Base-by-base conservation (phyloP, 2,329 filamentous ascomycete genomes). In the Exophiala sideris region DNA sequence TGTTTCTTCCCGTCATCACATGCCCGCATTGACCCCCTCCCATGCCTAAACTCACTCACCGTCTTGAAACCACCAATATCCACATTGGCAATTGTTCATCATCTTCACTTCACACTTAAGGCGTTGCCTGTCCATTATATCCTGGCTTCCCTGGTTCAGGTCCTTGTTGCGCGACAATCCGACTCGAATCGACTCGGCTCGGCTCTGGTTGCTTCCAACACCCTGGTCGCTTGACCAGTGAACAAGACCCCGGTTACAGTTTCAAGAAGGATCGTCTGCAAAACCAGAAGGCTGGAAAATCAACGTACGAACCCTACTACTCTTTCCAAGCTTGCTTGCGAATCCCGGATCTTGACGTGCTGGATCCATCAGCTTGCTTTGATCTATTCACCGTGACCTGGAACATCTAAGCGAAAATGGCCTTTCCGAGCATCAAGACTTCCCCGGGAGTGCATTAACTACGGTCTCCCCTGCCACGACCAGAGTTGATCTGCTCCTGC, bases 1-100 rank as follows among this genome's bases (percentile, higher is more conserved):
- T 58, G 49, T 44, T 24, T 48, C 54, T 48, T 50, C 34, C 50
- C 42, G 52, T 59, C 44, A 51, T 60, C 54, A 52, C 57, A 50
- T 57, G 50, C 49, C 41, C 53, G 49, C 48, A 39, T 47, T 50
- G 29, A 48, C 51, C 57, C 52, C 54, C 57, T 51, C 38, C 52
- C 46, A 44, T 44, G 24, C 24, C 24, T 4, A 29, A 21, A 44
- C 52, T 36, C 39, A 49, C 51, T 52, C 44, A 52, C 44, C 34
- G 44, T 47, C 50, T 49, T 48, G 39, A 50, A 48, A 35, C 48
- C 42, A 38, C 36, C 48, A 36, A 51, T 52, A 52, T 55, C 54
- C 38, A 47, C 51, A 49, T 32, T 40, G 21, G 48, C 9, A 34
- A 36, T 48, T 33, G 34, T 20, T 52, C 45, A 44, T 46, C 39